Percentiles rank a stretch among this genome's conserved stretches.
phyloP scores from a whole-genome alignment of 768 basidiomycete species.

The Boletus edulis region DNA sequence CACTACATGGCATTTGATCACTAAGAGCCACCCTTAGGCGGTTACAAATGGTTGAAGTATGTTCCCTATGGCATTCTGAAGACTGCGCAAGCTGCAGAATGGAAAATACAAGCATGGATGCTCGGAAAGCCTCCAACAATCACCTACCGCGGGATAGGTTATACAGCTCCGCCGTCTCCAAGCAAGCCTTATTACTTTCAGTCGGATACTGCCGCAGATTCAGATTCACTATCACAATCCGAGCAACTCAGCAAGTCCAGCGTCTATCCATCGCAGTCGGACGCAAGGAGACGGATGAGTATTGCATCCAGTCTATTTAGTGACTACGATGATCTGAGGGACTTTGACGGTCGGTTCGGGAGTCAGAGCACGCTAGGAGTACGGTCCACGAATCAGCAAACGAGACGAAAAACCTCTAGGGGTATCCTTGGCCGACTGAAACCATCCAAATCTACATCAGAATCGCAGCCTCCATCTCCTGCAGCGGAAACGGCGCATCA shows the following conservation, averaged over 20 bases:
- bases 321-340: constrained; percentile 84
- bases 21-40: constrained; percentile 43
- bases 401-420: constrained; percentile 57
- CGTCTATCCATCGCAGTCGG: constrained; percentile 33
- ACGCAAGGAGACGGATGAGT: constrained; percentile 60
- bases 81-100: constrained; percentile 95
- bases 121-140: constrained; percentile 91
- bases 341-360: constrained; percentile 85
- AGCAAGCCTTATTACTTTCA: constrained; percentile 27
- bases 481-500: constrained; percentile 37
- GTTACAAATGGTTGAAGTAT: constrained; percentile 97
- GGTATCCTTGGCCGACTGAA: constrained; percentile 67
- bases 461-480: constrained; percentile 45
- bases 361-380: constrained; percentile 72
- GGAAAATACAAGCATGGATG: constrained; percentile 97
- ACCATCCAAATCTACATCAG: constrained; percentile 40
- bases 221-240: constrained; percentile 18
- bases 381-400: constrained; percentile 38
- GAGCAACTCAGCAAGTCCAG: constrained; percentile 19
- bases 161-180: constrained; percentile 48
- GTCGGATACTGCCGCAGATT: constrained; percentile 16
- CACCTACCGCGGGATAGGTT: constrained; percentile 84
- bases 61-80: constrained; percentile 91
- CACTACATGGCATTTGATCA: not conserved
- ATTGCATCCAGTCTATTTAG: constrained; percentile 72